Base-by-base conservation (phyloP, 2,329 filamentous ascomycete genomes). In the Fusarium fujikuroi region DNA sequence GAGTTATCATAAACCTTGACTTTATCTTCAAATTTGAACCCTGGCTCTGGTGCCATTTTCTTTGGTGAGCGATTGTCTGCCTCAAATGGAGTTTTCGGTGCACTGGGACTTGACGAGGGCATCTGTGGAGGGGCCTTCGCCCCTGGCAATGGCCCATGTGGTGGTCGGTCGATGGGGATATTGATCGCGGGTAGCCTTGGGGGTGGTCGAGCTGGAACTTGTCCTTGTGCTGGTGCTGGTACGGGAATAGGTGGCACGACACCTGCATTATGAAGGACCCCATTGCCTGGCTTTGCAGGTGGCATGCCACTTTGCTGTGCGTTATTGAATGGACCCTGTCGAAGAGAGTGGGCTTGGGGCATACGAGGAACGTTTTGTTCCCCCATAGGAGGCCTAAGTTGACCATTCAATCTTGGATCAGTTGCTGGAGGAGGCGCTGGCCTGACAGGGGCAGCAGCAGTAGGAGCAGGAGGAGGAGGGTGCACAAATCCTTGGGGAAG, bases 81-180 rank as follows among this genome's bases (percentile, higher is more conserved):
- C 25, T 37, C 46, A 47, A 40, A 36, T 32, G 39, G 30, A 52
- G 56, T 23, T 37, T 36, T 58, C 16, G 32, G 36, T 42, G 23
- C 44, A 23, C 44, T 43, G n/a, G 49, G 11, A 28, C 30, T 43
- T 19, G 46, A 54, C 23, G 39, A 19, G 18, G 44, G n/a, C 44
- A 66, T 57, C n/a, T 28, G 32, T 32, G 52, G 39, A 18, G 43
- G 36, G 39, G 25, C 19, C 21, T 46, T 62, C 15, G 25, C 25
- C 15, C 50, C 40, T 28, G 62, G 42, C 11, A 40, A 15, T 30
- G 46, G 37, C 21, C 40, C 42, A 32, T 60, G 56, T 18, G 39
- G 56, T 52, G 70, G 54, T 37, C 60, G 60, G 21, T 42, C 46
- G 25, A 54, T 50, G 40, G 67, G 62, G 28, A 71, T 47, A 25